Base-by-base conservation (phyloP, 768 basidiomycete species). In the Trametes gibbosa region DNA sequence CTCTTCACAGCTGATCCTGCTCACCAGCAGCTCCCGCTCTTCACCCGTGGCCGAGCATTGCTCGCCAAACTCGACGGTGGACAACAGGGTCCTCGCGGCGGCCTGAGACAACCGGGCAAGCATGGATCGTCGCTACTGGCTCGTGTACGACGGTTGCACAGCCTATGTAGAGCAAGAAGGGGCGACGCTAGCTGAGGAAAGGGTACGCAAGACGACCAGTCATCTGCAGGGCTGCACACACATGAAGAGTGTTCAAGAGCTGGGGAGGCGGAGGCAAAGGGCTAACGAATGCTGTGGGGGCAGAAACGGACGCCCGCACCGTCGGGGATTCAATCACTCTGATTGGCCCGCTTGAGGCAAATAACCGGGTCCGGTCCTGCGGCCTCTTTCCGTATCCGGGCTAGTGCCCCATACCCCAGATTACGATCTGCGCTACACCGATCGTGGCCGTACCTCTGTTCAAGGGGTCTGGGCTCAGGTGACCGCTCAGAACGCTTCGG, bases 351-450 rank as follows among this genome's bases (percentile, higher is more conserved):
- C 46, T 9, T 19, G 32, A 37, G 29, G 37, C 51, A 53, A 34
- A 35, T 27, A 52, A 25, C 59, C 60, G 60, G 54, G 23, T 14
- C 60, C 60, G 60, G 29, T 54, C 17, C 29, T 24, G 3, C 50
- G 19, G 3, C 23, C 45, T 14, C 50, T 27, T 41, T 35, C 49
- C 50, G 39, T 52, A 14, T 23, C 1, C 39, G 55, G 55, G 7
- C 27, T 56, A 41, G 55, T 32, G 25, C 47, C 55, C 55, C 45
- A 29, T n/a, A 49, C 47, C 51, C 46, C 37, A 62, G 61, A 62
- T 62, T 62, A 62, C 56, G 56, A 62, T 62, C 61, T 58, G 61
- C 61, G 56, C 50, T 53, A 6, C 41, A 21, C 56, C 55, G 55
- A 56, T 55, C 54, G 53, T 21, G 42, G 23, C 24, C 17, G 13